Evolutionary conservation across 2,329 filamentous ascomycete genomes (phyloP).

Genomic region (Aspergillus brunneoviolaceus): DNA sequence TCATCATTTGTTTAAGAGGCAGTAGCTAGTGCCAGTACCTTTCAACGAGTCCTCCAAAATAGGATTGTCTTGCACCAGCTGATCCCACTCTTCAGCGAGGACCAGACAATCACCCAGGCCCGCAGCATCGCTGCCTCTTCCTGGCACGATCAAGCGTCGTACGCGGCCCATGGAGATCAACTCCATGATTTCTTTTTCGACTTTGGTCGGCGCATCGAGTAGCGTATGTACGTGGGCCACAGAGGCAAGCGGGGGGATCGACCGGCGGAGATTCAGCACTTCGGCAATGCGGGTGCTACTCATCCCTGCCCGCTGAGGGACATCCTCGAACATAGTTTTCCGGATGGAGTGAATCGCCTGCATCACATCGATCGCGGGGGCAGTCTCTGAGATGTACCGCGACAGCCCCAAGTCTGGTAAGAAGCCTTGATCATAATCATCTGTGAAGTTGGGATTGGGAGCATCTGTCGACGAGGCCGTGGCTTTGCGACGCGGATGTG

Average conservation of each 20-base stretch:
- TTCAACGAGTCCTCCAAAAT: constrained; percentile 37
- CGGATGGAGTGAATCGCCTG: constrained; percentile 56
- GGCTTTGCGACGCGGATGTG: constrained; percentile 43
- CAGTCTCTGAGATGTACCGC: constrained; percentile 48
- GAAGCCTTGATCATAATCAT: constrained; percentile 35
- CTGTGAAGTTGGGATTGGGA: constrained; percentile 25
- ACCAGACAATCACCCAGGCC: constrained; percentile 61
- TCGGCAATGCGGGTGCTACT: constrained; percentile 61
- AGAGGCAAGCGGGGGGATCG: constrained; percentile 58
- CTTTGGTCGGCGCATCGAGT: constrained; percentile 55
- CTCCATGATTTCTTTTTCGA: constrained; percentile 59
- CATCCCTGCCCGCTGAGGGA: constrained; percentile 60
- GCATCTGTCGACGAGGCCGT: constrained; percentile 25
- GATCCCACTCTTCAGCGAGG: constrained; percentile 54
- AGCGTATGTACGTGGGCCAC: constrained; percentile 62
- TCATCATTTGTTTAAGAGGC: not conserved
- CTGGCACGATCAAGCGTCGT: constrained; percentile 56
- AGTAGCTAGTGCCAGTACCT: constrained; percentile 24
- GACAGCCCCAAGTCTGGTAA: constrained; percentile 55
- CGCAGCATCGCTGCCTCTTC: constrained; percentile 56
- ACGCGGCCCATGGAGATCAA: constrained; percentile 52
- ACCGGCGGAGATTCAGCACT: constrained; percentile 56
- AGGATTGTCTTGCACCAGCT: constrained; percentile 36
- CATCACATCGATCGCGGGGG: constrained; percentile 50
- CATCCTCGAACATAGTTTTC: constrained; percentile 54